Evolutionary conservation across 148 eudicot species (phyloP), one percentile per base, ranked within the genome.

Genomic region (Salicornia ramosissima): DNA sequence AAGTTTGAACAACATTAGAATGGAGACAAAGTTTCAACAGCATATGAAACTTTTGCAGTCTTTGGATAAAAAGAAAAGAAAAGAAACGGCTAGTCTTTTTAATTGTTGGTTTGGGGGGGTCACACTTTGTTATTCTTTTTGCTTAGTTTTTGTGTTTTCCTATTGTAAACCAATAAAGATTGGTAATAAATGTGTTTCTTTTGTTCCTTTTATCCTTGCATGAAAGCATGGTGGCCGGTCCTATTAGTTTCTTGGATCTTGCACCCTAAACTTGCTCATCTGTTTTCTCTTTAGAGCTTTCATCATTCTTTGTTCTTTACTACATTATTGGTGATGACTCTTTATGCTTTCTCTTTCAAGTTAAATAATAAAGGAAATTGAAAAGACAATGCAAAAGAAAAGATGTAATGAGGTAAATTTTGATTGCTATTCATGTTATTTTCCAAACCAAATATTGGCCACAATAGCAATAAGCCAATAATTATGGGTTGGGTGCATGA

Each of bases 1-100:
- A 57, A 40, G 33, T 55, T 66, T 11, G 40, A 50, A 80, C 71
- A 68, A 68, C 45, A 68, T 39, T 71, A 58, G 51, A 53, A 52
- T 80, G 82, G 83, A 70, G 86, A 86, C 88, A 84, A 86, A 84
- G 90, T 84, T 84, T 86, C 86, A 83, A 86, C 88, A 84, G 31
- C 70, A 50, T 67, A 75, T 52, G n/a, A 47, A 83, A 73, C 86
- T 79, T 86, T 86, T 76, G 81, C 90, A 84, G 88, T 80, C 80
- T 80, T 82, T 71, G 39, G 29, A 68, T 64, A 64, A 72, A 56
- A 56, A 56, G 28, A 7, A 24, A 1, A 42, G 70, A 40, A 26
- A 40, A 25, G 65, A 80, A 84, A 76, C 78, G 79, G 76, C 80
- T 71, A 71, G 75, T 84, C 76, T 78, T 75, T 71, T 30, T 30